Percentiles rank a stretch among this genome's conserved stretches.
Evolutionary conservation across 345 rosid species (phyloP).

Genomic region (Pugionium dolabratum): DNA sequence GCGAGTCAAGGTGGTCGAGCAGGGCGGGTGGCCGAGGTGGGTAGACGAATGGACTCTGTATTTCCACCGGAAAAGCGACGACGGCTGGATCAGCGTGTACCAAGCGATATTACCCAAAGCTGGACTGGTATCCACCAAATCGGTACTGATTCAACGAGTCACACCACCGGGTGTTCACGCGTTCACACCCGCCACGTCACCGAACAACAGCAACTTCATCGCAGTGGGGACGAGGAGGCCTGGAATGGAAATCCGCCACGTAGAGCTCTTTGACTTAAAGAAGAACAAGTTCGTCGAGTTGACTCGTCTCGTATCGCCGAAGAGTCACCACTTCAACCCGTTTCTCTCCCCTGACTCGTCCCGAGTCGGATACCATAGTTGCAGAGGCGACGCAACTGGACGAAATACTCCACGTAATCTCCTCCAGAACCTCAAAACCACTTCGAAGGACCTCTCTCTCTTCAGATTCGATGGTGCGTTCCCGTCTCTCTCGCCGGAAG

Average conservation of each 20-base stretch:
- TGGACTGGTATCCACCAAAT: constrained; percentile 44
- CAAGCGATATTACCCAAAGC: constrained; percentile 50
- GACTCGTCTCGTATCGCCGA: constrained; percentile 67
- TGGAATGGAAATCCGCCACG: constrained; percentile 56
- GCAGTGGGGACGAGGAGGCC: constrained; percentile 76
- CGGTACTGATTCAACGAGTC: constrained; percentile 56
- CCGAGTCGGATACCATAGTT: constrained; percentile 83
- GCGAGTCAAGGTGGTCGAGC: constrained; percentile 70
- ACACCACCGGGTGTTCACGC: constrained; percentile 84
- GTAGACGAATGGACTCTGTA: constrained; percentile 68
- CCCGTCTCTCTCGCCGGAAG: constrained; percentile 73
- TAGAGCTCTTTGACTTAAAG: constrained; percentile 65
- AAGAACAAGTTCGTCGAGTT: constrained; percentile 60
- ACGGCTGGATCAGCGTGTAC: constrained; percentile 82
- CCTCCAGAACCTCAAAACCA: constrained; percentile 61
- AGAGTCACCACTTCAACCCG: constrained; percentile 80
- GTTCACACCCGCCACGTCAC: constrained; percentile 89
- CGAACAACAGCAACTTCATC: constrained; percentile 68
- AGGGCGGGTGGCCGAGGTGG: constrained; percentile 91
- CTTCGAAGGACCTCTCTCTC: constrained; percentile 51
- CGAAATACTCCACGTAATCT: constrained; percentile 48
- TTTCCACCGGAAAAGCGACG: constrained; percentile 66
- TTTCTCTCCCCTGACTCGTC: constrained; percentile 76
- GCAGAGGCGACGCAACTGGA: constrained; percentile 55
- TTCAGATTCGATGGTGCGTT: constrained; percentile 82